Evolutionary conservation across 106 monocot genomes (phyloP).

Genomic region (Dioscorea alata): DNA sequence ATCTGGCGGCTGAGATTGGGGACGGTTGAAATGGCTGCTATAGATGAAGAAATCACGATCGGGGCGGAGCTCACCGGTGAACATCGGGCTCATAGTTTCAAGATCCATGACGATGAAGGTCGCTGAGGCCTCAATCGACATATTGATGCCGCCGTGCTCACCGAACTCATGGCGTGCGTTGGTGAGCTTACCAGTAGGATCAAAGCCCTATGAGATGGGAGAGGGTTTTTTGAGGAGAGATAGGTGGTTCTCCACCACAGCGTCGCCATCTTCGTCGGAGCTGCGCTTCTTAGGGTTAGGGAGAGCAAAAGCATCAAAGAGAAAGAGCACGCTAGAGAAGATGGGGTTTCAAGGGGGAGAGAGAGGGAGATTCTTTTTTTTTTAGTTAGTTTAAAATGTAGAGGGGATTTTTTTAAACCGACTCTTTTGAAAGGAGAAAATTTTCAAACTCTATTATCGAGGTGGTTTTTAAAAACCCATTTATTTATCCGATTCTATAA

Average conservation of each 20-base stretch:
- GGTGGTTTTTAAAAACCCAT: too few species aligned
- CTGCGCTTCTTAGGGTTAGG: slow-evolving; percentile 16
- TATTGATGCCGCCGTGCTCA: slow-evolving; percentile 98
- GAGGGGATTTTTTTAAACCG: too few species aligned
- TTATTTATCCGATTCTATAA: too few species aligned
- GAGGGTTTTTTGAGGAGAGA: neutral
- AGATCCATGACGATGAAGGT: slow-evolving; percentile 99
- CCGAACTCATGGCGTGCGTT: slow-evolving; percentile 92
- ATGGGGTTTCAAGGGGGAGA: too few species aligned
- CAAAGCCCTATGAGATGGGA: slow-evolving; percentile 2
- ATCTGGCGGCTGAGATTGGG: slow-evolving; percentile 85
- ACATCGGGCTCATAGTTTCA: slow-evolving; percentile 81
- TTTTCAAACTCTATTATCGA: too few species aligned
- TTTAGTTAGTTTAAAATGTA: too few species aligned
- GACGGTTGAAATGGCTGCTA: slow-evolving; percentile 94
- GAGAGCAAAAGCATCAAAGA: too few species aligned
- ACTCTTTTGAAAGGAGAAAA: too few species aligned
- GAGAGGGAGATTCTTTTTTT: too few species aligned
- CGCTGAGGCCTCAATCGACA: slow-evolving; percentile 98
- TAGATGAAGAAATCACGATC: slow-evolving; percentile 92
- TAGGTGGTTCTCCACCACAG: neutral
- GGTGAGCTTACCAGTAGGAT: slow-evolving; percentile 68
- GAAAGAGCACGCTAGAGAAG: too few species aligned
- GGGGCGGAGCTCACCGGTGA: slow-evolving; percentile 87
- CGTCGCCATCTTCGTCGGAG: neutral